These are phyloP conservation scores for Coemansia sp. DNA, from an alignment of 192 early-diverging fungal genomes.

Conservation along the genomic window DNA sequence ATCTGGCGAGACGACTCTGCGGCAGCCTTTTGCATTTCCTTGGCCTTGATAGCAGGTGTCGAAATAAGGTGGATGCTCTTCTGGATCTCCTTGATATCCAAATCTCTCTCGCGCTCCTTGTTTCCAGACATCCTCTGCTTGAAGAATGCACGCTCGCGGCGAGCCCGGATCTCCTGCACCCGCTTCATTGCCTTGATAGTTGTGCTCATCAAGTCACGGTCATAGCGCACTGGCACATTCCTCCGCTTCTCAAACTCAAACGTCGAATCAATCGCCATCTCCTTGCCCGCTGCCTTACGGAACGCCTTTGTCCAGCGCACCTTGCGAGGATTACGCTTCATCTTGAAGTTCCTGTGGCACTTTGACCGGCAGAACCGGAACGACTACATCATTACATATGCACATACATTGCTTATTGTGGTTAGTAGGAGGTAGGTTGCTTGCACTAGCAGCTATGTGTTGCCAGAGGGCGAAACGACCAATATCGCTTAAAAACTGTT, in stretches of 20 bases:
- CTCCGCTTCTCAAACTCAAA: slow-evolving; percentile 99
- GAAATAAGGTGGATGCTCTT: slow-evolving; percentile 86
- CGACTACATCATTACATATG: slow-evolving; percentile 56
- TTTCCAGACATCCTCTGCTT: slow-evolving; percentile 90
- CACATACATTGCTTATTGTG: neutral
- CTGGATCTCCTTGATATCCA: slow-evolving; percentile 76
- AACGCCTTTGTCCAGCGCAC: slow-evolving; percentile 99
- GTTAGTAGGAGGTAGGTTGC: neutral
- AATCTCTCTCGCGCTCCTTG: slow-evolving; percentile 74
- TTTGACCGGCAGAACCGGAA: slow-evolving; percentile 98
- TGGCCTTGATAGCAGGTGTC: slow-evolving; percentile 37
- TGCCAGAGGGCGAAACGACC: neutral
- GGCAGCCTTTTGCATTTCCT: slow-evolving; percentile 46
- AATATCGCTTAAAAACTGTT: neutral
- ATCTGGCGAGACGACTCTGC: slow-evolving; percentile 49
- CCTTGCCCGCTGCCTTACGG: slow-evolving; percentile 97
- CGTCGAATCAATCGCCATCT: slow-evolving; percentile 97
- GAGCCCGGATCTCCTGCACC: slow-evolving; percentile 89
- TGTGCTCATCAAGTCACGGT: slow-evolving; percentile 93
- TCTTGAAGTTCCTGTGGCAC: slow-evolving; percentile 99
- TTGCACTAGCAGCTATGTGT: neutral
- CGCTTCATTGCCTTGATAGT: slow-evolving; percentile 99
- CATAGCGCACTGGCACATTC: slow-evolving; percentile 97
- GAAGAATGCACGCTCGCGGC: slow-evolving; percentile 90
- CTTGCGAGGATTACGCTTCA: slow-evolving; percentile 99